Conservation (phyloP, 2,329 filamentous ascomycete species). For the Alternaria novae-zelandiae region DNA sequence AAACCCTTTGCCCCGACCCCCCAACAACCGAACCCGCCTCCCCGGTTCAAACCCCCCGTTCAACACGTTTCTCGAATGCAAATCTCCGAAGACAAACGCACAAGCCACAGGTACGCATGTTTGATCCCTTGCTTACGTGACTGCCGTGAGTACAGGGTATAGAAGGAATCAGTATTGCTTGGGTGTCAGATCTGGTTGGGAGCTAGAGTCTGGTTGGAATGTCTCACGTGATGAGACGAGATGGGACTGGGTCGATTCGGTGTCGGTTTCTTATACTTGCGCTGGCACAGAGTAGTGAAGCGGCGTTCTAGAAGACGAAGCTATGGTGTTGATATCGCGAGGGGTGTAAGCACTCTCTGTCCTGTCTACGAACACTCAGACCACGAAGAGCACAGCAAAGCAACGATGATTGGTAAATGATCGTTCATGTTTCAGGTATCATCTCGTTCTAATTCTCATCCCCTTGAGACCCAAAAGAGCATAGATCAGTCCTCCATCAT, state of each 20-base stretch:
- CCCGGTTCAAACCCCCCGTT: not conserved
- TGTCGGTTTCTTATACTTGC: not conserved
- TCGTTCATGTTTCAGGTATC: not conserved
- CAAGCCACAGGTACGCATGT: not conserved
- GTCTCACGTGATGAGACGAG: not conserved
- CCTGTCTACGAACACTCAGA: not conserved
- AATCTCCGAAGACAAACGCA: not conserved
- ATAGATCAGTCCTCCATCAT: not conserved
- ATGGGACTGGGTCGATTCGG: not conserved
- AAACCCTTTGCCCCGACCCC: not conserved
- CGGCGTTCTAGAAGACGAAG: not conserved
- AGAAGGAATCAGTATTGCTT: not conserved
- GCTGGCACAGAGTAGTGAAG: not conserved
- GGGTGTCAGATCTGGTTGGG: not conserved
- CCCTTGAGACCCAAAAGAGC: not conserved
- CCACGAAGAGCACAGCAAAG: not conserved
- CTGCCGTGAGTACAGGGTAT: not conserved
- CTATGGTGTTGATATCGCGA: not conserved
- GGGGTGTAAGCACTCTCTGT: not conserved
- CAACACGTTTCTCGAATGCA: not conserved
- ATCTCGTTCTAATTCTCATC: not conserved
- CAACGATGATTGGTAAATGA: not conserved
- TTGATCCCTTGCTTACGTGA: not conserved
- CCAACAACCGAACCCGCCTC: not conserved
- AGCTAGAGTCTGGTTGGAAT: rapidly evolving